Evolutionary conservation across 345 rosid genomes (phyloP).

Genomic region (Combretum micranthum): DNA sequence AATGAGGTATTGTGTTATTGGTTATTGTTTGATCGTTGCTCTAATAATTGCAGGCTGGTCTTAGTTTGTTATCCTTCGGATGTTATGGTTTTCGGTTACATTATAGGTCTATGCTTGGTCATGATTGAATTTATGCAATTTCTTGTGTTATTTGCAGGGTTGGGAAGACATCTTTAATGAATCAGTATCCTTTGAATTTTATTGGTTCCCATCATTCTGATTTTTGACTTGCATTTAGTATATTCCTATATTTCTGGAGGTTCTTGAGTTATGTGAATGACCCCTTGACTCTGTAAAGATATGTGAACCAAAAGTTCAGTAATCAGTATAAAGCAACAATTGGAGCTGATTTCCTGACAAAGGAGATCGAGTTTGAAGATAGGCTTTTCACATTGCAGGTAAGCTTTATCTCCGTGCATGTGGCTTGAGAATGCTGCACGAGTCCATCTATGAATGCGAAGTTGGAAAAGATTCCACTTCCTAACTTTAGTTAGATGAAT

Average conservation of each 20-base stretch:
- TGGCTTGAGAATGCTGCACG: too few species aligned
- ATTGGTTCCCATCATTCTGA: slow-evolving; percentile 9
- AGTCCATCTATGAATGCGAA: too few species aligned
- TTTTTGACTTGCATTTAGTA: slow-evolving; percentile 6
- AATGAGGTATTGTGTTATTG: too few species aligned
- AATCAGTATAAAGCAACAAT: slow-evolving; percentile 95
- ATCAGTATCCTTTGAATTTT: slow-evolving; percentile 52
- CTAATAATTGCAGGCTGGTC: too few species aligned
- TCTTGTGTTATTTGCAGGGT: slow-evolving; percentile 41
- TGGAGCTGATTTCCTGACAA: slow-evolving; percentile 91
- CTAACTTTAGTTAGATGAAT: too few species aligned
- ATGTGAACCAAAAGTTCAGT: slow-evolving; percentile 83
- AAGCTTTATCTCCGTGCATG: not conserved
- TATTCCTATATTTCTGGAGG: not conserved
- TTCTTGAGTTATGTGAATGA: slow-evolving; percentile 1
- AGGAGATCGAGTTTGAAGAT: slow-evolving; percentile 87
- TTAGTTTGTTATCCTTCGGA: not conserved
- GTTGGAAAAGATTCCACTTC: too few species aligned
- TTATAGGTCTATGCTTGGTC: not conserved
- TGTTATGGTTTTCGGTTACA: not conserved
- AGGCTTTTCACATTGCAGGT: slow-evolving; percentile 92
- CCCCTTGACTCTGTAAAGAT: slow-evolving; percentile 33
- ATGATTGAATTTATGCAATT: not conserved
- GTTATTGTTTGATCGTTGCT: too few species aligned
- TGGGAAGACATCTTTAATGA: slow-evolving; percentile 92